These are phyloP conservation scores for Neurospora sp. DNA, from an alignment of 495 filamentous ascomycete species.

Conservation along the genomic window DNA sequence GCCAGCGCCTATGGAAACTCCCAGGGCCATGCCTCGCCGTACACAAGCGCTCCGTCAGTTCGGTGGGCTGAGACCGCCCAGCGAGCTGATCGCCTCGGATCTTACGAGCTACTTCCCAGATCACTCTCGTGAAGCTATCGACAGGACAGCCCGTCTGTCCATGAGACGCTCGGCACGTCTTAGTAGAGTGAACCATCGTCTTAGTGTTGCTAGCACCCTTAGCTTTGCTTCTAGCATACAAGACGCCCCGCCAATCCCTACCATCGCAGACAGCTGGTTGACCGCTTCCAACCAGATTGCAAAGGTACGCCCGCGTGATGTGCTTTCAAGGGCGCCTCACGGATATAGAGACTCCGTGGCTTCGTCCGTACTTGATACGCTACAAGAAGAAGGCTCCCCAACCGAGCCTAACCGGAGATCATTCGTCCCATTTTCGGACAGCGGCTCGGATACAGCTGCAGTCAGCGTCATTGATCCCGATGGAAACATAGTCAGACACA, in stretches of 20 bases:
- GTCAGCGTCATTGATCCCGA: constrained; percentile 67
- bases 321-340: constrained; percentile 27
- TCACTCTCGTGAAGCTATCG: constrained; percentile 83
- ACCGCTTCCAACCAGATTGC: constrained; percentile 46
- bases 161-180: constrained; percentile 80
- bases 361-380: constrained; percentile 71
- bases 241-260: constrained; percentile 88
- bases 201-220: constrained; percentile 88
- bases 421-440: constrained; percentile 85
- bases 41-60: constrained; percentile 56
- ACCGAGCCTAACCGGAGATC: constrained; percentile 87
- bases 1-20: constrained; percentile 37
- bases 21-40: constrained; percentile 44
- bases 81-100: constrained; percentile 94
- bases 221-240: constrained; percentile 85
- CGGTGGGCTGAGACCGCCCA: constrained; percentile 85
- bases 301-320: constrained; percentile 36
- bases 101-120: constrained; percentile 95
- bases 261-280: constrained; percentile 89
- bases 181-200: constrained; percentile 79
- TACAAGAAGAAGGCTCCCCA: constrained; percentile 79
- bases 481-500: constrained; percentile 53
- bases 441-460: constrained; percentile 54
- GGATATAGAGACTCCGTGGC: constrained; percentile 77
- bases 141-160: constrained; percentile 83